Conservation (phyloP, 192 early-diverging fungal species). For the Dispira simplex region DNA sequence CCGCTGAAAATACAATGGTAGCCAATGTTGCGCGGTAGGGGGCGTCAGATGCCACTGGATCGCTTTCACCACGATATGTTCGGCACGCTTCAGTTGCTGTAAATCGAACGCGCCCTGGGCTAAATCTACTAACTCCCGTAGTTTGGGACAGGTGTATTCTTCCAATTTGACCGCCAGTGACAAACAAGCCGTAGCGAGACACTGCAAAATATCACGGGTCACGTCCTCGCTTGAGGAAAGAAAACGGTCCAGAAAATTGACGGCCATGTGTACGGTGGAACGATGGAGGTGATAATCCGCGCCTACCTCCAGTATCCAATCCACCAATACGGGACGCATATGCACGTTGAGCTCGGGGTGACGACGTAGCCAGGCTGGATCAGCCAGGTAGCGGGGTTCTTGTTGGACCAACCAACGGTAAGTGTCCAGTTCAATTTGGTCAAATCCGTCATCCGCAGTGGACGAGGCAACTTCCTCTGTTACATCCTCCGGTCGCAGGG, state of each 20-base stretch:
- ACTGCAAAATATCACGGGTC: constrained; percentile 26
- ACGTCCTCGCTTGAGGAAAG: constrained; percentile 17
- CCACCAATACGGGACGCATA: constrained; percentile 35
- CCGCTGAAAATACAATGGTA: constrained; percentile 25
- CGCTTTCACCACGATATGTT: constrained; percentile 25
- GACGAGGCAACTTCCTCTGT: not conserved
- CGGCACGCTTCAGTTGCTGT: constrained; percentile 25
- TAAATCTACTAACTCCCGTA: constrained; percentile 25
- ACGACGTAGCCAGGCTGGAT: constrained; percentile 2
- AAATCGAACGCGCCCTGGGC: constrained; percentile 27
- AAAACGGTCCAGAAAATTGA: constrained; percentile 29
- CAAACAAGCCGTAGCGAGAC: constrained; percentile 30
- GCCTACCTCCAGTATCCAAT: constrained; percentile 35
- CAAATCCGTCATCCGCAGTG: not conserved
- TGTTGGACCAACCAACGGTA: not conserved
- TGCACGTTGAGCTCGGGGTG: constrained; percentile 26
- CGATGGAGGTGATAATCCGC: constrained; percentile 31
- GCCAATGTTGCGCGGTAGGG: constrained; percentile 26
- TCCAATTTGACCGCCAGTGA: constrained; percentile 33
- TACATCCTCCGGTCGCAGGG: not conserved
- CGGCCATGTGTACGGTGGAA: constrained; percentile 26
- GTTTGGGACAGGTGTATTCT: constrained; percentile 25
- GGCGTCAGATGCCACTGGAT: constrained; percentile 26
- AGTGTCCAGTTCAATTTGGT: not conserved
- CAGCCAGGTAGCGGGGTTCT: not conserved